Percentiles rank a stretch among this genome's conserved stretches.
These are phyloP conservation scores for Dactylis glomerata DNA, from an alignment of 176 grass and related monocot genomes.

Conservation along the genomic window DNA sequence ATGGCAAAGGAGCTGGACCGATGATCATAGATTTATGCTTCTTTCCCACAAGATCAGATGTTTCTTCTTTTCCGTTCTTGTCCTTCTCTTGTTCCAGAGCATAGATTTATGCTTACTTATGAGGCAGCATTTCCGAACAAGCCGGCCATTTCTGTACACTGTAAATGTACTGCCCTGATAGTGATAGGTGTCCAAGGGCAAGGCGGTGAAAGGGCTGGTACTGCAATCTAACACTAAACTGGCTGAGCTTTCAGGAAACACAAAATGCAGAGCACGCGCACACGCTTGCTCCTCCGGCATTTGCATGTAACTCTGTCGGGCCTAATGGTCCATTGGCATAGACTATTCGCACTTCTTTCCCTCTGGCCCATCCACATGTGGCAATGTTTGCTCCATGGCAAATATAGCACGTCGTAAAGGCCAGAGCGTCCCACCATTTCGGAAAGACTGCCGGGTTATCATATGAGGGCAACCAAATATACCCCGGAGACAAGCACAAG, in stretches of 20 bases:
- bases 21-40: neutral
- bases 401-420: neutral
- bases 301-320: neutral
- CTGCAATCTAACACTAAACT: neutral
- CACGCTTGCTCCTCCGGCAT: neutral
- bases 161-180: neutral
- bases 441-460: neutral
- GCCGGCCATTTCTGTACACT: neutral
- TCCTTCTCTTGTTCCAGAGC: neutral
- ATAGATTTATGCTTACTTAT: too few relatives aligned
- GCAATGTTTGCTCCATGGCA: neutral
- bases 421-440: neutral
- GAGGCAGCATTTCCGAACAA: too few relatives aligned
- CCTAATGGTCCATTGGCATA: constrained; percentile 22
- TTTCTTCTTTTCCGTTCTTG: neutral
- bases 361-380: constrained; percentile 22
- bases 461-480: neutral
- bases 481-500: neutral
- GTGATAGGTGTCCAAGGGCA: neutral
- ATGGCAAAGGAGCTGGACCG: neutral
- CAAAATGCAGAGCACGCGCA: neutral
- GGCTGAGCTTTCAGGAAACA: constrained; percentile 27
- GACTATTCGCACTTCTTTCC: neutral
- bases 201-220: neutral
- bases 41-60: neutral